phyloP scores from a whole-genome alignment of 2,329 filamentous ascomycete genomes.

The Fulvia fulva region DNA sequence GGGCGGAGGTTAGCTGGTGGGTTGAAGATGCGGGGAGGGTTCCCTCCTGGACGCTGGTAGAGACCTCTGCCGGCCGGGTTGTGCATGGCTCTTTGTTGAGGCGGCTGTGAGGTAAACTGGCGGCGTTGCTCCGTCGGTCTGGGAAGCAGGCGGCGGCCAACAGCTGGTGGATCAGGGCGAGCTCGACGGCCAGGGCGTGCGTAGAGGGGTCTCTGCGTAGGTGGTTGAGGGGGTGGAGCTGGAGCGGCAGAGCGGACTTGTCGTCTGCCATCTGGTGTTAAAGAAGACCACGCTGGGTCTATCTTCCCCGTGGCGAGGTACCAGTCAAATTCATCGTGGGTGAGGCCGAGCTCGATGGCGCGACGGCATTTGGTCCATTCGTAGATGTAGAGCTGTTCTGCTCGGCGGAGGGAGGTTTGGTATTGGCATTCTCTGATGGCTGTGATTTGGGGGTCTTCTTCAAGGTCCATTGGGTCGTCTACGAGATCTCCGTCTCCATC shows the following conservation, averaged over 20 bases:
- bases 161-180: too few species aligned
- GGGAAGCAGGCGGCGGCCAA: too few species aligned
- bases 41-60: too few species aligned
- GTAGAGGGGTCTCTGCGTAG: too few species aligned
- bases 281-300: not conserved
- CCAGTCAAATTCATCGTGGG: not conserved
- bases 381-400: not conserved
- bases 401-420: not conserved
- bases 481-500: not conserved
- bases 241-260: not conserved
- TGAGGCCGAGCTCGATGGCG: not conserved
- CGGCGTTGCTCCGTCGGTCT: too few species aligned
- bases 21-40: too few species aligned
- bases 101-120: too few species aligned
- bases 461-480: not conserved
- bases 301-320: not conserved
- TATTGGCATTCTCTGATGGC: not conserved
- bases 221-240: not conserved
- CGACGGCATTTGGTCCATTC: not conserved
- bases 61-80: too few species aligned
- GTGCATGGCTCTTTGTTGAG: too few species aligned
- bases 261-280: not conserved
- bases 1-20: too few species aligned
- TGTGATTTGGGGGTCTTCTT: not conserved
- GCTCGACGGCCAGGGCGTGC: too few species aligned